Evolutionary conservation across 371 early-diverging fungal genomes (phyloP), one percentile per base, ranked within the genome.

Genomic region (Syncephalastrum racemosum): DNA sequence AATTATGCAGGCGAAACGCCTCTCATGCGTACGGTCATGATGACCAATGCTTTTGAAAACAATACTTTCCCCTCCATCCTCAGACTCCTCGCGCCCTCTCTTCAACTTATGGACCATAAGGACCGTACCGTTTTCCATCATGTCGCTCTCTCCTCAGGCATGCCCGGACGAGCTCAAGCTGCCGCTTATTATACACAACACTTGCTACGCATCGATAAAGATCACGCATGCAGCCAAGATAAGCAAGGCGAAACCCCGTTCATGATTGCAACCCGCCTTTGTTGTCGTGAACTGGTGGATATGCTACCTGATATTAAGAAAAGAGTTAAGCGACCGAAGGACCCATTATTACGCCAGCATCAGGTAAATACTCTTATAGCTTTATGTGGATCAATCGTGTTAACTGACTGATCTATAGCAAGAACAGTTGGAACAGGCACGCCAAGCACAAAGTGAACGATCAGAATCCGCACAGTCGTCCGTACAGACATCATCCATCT

Each of bases 181-280:
- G 82, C 88, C 14, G 54, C 81, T 41, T 94, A 91, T 59, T 95
- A 94, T 66, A 77, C 90, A 68, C 86, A 88, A 39, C 83, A 89
- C 55, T 46, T 90, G 22, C 57, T 92, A 2, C 71, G 92, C 15
- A 62, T 93, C 7, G 83, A 92, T 59, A 31, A 31, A 31, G 36
- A 31, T 8, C 36, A 31, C 10, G 36, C 36, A 12, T 31, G 36
- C 36, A 55, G 80, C 10, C 83, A 87, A 62, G 96, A 95, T 60
- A 69, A 58, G 46, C 83, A 84, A 36, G 98, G 98, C 2, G 90
- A 98, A 58, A 96, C 98, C 0, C 93, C 96, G 8, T 65, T 96
- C 44, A 91, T 86, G 58, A 83, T 97, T 59, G 95, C 96, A 0
- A 91, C 93, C 0, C 70, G 91, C 20, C 65, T 89, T 4, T 89